These are phyloP conservation scores for Xylaria sp. DNA, from an alignment of 2,329 filamentous ascomycete genomes.

Conservation along the genomic window DNA sequence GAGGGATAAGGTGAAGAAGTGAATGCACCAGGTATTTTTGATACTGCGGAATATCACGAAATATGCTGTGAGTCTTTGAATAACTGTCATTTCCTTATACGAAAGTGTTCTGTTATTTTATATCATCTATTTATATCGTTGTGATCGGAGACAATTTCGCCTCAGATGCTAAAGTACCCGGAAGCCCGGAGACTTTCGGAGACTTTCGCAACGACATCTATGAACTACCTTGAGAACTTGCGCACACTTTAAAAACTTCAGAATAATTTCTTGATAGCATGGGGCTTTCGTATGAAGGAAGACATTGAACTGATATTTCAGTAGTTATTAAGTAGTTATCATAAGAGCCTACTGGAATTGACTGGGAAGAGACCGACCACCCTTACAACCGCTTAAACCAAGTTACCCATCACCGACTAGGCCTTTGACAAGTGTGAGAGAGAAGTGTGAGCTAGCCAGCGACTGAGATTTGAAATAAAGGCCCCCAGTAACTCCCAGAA, in stretches of 20 bases:
- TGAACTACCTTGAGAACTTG: background rate
- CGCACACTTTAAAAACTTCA: too few relatives aligned
- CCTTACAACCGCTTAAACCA: background rate
- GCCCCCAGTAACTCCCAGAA: background rate
- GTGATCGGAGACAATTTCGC: background rate
- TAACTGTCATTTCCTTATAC: background rate
- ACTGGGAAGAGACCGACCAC: too few relatives aligned
- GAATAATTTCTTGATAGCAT: too few relatives aligned
- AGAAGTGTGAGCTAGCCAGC: background rate
- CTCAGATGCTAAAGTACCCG: background rate
- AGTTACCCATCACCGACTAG: background rate
- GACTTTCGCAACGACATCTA: background rate
- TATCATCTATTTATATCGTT: background rate
- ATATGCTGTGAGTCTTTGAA: background rate
- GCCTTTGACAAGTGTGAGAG: too few relatives aligned
- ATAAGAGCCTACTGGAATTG: background rate
- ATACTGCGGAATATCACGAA: background rate
- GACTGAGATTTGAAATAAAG: background rate
- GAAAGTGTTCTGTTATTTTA: background rate
- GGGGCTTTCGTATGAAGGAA: too few relatives aligned
- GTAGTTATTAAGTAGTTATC: background rate
- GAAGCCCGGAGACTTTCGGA: conserved; percentile 6
- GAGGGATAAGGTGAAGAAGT: background rate
- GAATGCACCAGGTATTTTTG: background rate
- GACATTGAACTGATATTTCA: background rate